phyloP scores from a whole-genome alignment of 2,329 filamentous ascomycete genomes.

The Microcera coccophila region DNA sequence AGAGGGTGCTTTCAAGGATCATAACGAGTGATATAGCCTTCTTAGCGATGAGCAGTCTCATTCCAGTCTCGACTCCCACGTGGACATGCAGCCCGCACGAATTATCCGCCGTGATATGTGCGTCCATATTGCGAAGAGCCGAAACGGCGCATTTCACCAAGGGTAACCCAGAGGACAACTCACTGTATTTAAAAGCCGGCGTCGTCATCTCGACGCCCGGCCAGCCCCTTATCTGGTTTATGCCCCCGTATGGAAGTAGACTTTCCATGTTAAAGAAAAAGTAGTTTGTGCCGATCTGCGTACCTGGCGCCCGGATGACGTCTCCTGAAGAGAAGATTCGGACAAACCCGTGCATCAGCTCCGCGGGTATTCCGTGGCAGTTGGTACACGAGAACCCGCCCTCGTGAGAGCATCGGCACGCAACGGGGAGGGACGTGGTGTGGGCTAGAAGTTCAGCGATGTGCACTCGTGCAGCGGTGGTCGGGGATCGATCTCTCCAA shows the following conservation, averaged over 20 bases:
- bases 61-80: conserved; percentile 19
- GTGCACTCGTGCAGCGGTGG: conserved; percentile 5
- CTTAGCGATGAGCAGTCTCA: conserved; percentile 20
- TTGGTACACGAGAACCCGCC: background rate
- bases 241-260: background rate
- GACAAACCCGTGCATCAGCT: background rate
- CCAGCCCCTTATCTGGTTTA: conserved; percentile 6
- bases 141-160: conserved; percentile 4
- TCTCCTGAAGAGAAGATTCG: background rate
- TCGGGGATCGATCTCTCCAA: background rate
- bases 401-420: conserved; percentile 5
- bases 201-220: conserved; percentile 18
- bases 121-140: conserved; percentile 6
- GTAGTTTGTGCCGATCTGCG: no score
- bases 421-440: conserved; percentile 1
- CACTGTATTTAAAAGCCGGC: conserved; percentile 14
- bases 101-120: conserved; percentile 11
- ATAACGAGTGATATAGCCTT: conserved; percentile 19
- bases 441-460: conserved; percentile 1
- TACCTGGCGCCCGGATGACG: background rate
- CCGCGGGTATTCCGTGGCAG: background rate
- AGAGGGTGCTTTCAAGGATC: conserved; percentile 18
- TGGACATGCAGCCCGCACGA: conserved; percentile 27
- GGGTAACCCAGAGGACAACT: conserved; percentile 15
- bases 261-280: conserved; percentile 16